A percentile compares a stretch with the other conserved stretches of the same genome.
phyloP scores from a whole-genome alignment of 108 stramenopile species.

The Licmophora abbreviata region DNA sequence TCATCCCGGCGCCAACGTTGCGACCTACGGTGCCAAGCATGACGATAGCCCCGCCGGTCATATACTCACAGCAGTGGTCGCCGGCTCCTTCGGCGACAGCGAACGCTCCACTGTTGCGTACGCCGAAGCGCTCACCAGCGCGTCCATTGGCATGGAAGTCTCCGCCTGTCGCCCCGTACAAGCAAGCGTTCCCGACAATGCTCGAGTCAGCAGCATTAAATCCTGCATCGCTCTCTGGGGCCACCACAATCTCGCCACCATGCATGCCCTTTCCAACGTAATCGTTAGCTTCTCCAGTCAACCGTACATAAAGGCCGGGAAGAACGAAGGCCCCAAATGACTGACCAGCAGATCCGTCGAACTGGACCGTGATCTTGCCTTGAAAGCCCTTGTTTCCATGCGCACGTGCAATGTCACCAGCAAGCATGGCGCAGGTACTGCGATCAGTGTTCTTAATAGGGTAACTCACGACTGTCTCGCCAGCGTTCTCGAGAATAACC shows the following conservation, averaged over 20 bases:
- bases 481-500: slow-evolving; percentile 69
- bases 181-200: slow-evolving; percentile 93
- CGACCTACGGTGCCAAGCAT: slow-evolving; percentile 87
- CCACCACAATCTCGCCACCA: slow-evolving; percentile 89
- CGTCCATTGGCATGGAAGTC: slow-evolving; percentile 92
- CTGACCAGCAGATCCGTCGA: slow-evolving; percentile 92
- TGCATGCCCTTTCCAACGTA: slow-evolving; percentile 96
- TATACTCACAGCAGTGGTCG: slow-evolving; percentile 96
- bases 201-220: slow-evolving; percentile 87
- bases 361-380: slow-evolving; percentile 79
- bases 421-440: slow-evolving; percentile 80
- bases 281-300: slow-evolving; percentile 95
- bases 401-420: slow-evolving; percentile 86
- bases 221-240: slow-evolving; percentile 71
- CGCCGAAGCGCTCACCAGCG: slow-evolving; percentile 94
- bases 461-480: slow-evolving; percentile 45
- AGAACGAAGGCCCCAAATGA: slow-evolving; percentile 88
- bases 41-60: slow-evolving; percentile 94
- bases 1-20: slow-evolving; percentile 96
- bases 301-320: slow-evolving; percentile 77
- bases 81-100: slow-evolving; percentile 96
- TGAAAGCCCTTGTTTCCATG: slow-evolving; percentile 86
- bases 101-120: slow-evolving; percentile 92
- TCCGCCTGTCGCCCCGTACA: slow-evolving; percentile 95
- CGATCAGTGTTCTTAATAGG: slow-evolving; percentile 83